phyloP scores from a whole-genome alignment of 805 yeast species.

The Hanseniaspora vineae region DNA sequence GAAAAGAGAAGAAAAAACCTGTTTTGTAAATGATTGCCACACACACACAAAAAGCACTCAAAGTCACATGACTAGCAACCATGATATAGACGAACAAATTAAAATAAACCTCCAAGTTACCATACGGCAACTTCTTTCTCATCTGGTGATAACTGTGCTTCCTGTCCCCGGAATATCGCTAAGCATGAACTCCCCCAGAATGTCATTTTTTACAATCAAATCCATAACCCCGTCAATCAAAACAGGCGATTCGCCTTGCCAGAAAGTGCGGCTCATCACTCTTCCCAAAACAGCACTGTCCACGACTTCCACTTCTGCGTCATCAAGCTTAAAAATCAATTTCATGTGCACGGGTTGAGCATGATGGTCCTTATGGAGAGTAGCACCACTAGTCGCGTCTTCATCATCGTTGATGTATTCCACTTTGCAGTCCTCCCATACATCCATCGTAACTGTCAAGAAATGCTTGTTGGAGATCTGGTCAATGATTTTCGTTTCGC shows the following conservation, averaged over 20 bases:
- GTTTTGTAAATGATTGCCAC: too few species aligned
- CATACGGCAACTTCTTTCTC: too few species aligned
- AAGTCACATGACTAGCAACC: too few species aligned
- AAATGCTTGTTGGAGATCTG: neutral
- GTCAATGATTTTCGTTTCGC: neutral
- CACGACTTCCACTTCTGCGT: neutral
- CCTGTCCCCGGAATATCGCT: neutral
- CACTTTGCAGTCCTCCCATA: neutral
- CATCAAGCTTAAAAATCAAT: neutral
- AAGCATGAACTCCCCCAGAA: neutral
- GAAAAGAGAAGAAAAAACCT: constrained; percentile 1
- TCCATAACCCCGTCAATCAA: neutral
- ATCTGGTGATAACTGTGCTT: neutral
- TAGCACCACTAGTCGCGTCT: too few species aligned
- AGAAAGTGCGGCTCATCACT: neutral
- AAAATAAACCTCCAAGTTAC: neutral
- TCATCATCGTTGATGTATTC: neutral
- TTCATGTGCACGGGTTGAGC: too few species aligned
- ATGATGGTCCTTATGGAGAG: too few species aligned
- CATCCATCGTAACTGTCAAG: neutral
- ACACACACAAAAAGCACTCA: too few species aligned
- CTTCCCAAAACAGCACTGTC: neutral
- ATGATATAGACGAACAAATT: neutral
- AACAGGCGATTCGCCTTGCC: neutral
- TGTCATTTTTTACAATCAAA: neutral